phyloP scores from a whole-genome alignment of 2,329 filamentous ascomycete species.

The Exophiala sp. region DNA sequence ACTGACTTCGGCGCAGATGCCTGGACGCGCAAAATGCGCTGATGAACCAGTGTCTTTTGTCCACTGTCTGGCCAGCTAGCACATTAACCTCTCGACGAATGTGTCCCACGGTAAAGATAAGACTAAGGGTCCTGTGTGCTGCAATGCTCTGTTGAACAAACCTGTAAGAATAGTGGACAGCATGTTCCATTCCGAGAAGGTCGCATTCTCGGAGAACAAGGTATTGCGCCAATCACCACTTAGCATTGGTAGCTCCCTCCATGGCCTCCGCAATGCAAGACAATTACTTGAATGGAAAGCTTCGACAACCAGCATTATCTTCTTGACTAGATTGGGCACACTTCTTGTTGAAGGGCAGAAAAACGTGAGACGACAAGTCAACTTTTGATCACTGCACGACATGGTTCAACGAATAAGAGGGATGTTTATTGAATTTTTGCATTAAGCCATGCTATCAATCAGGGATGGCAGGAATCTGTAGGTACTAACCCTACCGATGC shows the following conservation, averaged over 20 bases:
- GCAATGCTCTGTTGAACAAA: background rate
- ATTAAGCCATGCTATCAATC: constrained; percentile 8
- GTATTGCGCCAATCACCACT: no score
- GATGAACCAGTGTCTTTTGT: background rate
- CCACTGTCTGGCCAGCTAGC: background rate
- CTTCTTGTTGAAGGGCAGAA: no score
- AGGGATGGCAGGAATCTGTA: constrained; percentile 6
- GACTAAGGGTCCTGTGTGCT: background rate
- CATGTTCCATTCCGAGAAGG: constrained; percentile 8
- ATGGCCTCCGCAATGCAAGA: no score
- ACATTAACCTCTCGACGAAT: background rate
- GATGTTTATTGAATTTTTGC: no score
- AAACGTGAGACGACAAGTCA: no score
- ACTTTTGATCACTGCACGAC: no score
- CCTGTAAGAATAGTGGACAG: constrained; percentile 6
- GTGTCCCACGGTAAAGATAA: background rate
- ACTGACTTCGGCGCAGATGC: background rate
- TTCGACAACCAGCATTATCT: no score
- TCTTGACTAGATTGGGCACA: no score
- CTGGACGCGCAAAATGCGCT: background rate
- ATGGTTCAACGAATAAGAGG: no score
- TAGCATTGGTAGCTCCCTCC: no score
- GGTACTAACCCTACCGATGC: constrained; percentile 3
- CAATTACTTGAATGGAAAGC: no score
- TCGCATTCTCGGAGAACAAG: constrained; percentile 4